Base-by-base conservation (phyloP, 345 rosid genomes). In the Eucalyptus microcorys region DNA sequence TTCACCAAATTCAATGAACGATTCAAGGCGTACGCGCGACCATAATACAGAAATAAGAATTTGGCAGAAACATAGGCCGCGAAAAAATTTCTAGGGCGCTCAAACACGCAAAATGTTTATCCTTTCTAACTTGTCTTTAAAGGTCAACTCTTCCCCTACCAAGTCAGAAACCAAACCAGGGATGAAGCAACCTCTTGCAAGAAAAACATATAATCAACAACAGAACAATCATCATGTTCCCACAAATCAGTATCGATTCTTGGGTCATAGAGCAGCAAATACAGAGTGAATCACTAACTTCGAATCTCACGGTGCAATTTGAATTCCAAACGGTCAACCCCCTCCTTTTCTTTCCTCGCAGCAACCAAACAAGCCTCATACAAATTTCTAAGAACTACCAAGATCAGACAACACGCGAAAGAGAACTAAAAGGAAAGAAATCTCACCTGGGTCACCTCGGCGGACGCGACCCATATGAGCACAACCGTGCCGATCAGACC, bases 401-500 rank as follows among this genome's bases (percentile, higher is more conserved):
- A 71, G 81, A 71, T 8, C 57, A 89, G 87, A 43, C 27, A 6
- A 8, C 14, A 53, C 27, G 55, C 59, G 87, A 50, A 59, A 42
- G 86, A 85, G 17, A 80, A 15, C 32, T 43, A 7, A 55, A 85
- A 48, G 27, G 47, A 61, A 88, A 49, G 32, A 66, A 49, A 48
- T 3, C 26, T 76, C 3, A 68, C 94, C 93, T 94, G 95, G 86
- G 94, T 93, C 88, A 94, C 91, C 90, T 94, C 95, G 42, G 95
- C 94, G 49, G 94, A 91, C 53, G 91, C 80, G 71, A 94, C 93
- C 94, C 95, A 94, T 88, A 94, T 91, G 87, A 94, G 88, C 87
- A 95, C 96, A 87, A 89, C 91, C 2, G 91, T 84, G 61, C 92
- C 95, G 34, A 95, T 92, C 90, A 95, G 89, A 42, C 93, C 93